phyloP scores from a whole-genome alignment of 371 early-diverging fungal species.

The Saksenaea oblongispora region DNA sequence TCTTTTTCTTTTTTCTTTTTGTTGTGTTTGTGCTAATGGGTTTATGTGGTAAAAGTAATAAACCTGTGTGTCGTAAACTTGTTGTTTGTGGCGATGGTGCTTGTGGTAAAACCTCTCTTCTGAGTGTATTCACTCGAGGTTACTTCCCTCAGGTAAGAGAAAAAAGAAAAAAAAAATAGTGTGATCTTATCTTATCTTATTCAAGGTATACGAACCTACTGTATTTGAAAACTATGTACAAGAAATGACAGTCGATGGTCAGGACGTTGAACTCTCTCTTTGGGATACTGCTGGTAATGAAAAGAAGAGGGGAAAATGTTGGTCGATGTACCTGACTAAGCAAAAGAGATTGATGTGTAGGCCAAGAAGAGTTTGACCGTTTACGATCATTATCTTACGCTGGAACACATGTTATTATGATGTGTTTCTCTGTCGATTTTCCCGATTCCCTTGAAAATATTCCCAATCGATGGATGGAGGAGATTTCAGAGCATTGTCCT shows the following conservation, averaged over 20 bases:
- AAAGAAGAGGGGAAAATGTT: neutral
- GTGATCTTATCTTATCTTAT: too few species aligned
- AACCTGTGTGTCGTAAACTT: constrained; percentile 47
- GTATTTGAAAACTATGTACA: constrained; percentile 90
- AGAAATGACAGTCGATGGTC: constrained; percentile 77
- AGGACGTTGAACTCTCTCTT: constrained; percentile 77
- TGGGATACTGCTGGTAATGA: constrained; percentile 92
- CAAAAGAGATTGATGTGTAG: constrained; percentile 22
- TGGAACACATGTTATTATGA: constrained; percentile 54
- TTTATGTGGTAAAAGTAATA: constrained; percentile 7
- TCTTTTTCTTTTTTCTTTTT: too few species aligned
- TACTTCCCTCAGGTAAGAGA: constrained; percentile 43
- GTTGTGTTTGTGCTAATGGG: too few species aligned
- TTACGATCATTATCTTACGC: constrained; percentile 54
- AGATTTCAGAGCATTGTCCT: constrained; percentile 48
- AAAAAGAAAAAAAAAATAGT: too few species aligned
- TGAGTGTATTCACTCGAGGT: constrained; percentile 43
- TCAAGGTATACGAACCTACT: constrained; percentile 65
- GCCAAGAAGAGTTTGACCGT: constrained; percentile 70
- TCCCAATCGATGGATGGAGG: constrained; percentile 52
- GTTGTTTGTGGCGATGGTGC: constrained; percentile 81
- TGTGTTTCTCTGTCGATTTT: constrained; percentile 61
- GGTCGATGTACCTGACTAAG: neutral
- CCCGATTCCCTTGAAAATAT: constrained; percentile 61
- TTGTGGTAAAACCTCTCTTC: constrained; percentile 61